phyloP scores from a whole-genome alignment of 441 rosid genomes.

The Omphalea diandra region DNA sequence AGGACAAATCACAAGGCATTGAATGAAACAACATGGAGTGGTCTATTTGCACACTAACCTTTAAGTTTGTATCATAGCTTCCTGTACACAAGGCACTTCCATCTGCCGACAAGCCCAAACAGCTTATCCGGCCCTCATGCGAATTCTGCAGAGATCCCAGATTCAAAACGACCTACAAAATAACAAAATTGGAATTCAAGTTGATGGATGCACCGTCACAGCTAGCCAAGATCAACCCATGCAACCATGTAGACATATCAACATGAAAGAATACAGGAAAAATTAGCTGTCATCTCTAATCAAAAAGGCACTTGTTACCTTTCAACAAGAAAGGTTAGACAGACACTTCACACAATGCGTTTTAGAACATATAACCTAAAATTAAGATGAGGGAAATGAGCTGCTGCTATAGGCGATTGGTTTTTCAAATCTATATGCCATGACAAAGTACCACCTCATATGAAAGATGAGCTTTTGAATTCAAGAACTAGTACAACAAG shows the following conservation, averaged over 20 bases:
- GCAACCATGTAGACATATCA: background rate
- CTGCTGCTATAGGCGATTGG: background rate
- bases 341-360: background rate
- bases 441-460: background rate
- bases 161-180: constrained; percentile 74
- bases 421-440: background rate
- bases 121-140: constrained; percentile 68
- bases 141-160: constrained; percentile 77
- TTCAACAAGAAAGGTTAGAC: background rate
- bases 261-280: background rate
- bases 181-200: constrained; percentile 16
- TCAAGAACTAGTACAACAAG: background rate
- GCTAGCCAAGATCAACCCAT: background rate
- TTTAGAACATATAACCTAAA: background rate
- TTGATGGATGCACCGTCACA: background rate
- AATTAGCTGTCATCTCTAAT: background rate
- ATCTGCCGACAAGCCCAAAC: constrained; percentile 93
- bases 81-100: constrained; percentile 99
- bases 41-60: constrained; percentile 49
- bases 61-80: constrained; percentile 93
- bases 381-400: background rate
- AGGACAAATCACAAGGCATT: background rate
- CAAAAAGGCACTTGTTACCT: background rate
- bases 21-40: background rate
- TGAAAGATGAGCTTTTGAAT: background rate